Conservation (phyloP, 148 eudicot species). For the Cornus florida region DNA sequence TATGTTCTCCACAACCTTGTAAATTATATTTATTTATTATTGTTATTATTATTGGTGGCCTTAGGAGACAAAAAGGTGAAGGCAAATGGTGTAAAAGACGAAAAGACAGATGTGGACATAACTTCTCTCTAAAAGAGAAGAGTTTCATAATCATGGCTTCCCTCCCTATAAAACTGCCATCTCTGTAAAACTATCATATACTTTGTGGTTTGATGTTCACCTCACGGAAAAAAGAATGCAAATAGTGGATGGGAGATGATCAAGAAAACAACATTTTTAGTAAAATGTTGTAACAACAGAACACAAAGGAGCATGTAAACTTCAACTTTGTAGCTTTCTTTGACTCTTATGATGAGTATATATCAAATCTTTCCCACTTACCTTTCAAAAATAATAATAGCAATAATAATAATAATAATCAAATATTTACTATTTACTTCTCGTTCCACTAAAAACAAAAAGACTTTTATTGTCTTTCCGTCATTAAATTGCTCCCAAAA, state of each 20-base stretch:
- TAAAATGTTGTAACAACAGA: slow-evolving; percentile 31
- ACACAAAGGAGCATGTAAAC: not conserved
- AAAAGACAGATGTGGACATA: slow-evolving; percentile 2
- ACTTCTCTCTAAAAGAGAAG: slow-evolving; percentile 4
- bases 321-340: slow-evolving; percentile 16
- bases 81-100: not conserved
- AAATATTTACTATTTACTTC: slow-evolving; percentile 33
- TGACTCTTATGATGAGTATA: slow-evolving; percentile 22
- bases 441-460: slow-evolving; percentile 25
- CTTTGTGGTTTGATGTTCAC: slow-evolving; percentile 32
- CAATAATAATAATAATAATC: slow-evolving; percentile 13
- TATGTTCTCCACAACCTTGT: too few species aligned
- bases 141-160: slow-evolving; percentile 12
- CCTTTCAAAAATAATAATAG: too few species aligned
- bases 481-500: slow-evolving; percentile 13
- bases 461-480: slow-evolving; percentile 10
- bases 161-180: slow-evolving; percentile 25
- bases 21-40: too few species aligned
- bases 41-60: too few species aligned
- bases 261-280: slow-evolving; percentile 41
- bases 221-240: slow-evolving; percentile 35
- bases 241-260: slow-evolving; percentile 34
- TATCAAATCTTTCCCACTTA: too few species aligned
- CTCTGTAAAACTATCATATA: slow-evolving; percentile 29
- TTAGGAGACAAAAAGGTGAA: not conserved